Evolutionary conservation across 768 basidiomycete species (phyloP).

Genomic region (Trametes cinnabarina): DNA sequence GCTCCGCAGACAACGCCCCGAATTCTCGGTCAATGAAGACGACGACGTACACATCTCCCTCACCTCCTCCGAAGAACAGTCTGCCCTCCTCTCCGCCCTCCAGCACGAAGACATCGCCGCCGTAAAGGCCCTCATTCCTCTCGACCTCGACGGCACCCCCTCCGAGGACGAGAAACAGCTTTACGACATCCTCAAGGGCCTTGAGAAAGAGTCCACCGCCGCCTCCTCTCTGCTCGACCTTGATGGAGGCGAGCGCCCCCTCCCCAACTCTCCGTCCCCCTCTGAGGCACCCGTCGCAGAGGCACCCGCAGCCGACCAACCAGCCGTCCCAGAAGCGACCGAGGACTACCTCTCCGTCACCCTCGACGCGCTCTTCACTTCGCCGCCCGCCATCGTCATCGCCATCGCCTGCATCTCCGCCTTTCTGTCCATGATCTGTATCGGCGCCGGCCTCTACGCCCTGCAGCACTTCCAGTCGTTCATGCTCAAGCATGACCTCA

Average conservation of each 20-base stretch:
- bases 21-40: constrained; percentile 17
- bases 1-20: constrained; percentile 18
- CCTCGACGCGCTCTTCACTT: background rate
- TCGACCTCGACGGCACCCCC: constrained; percentile 19
- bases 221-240: constrained; percentile 21
- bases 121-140: constrained; percentile 32
- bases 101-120: constrained; percentile 22
- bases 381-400: constrained; percentile 18
- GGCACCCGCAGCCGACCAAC: background rate
- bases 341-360: background rate
- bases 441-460: constrained; percentile 25
- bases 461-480: constrained; percentile 8
- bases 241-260: constrained; percentile 18
- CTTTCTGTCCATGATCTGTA: constrained; percentile 23
- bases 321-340: background rate
- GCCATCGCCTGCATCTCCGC: constrained; percentile 22
- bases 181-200: constrained; percentile 24
- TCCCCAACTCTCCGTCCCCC: background rate
- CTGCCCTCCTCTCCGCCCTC: constrained; percentile 30
- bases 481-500: constrained; percentile 17
- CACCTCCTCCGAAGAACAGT: constrained; percentile 32
- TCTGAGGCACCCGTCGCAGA: background rate
- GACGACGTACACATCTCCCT: constrained; percentile 32
- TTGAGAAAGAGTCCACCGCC: constrained; percentile 4
- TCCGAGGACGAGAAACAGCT: constrained; percentile 29